A percentile compares a stretch with the other conserved stretches of the same genome.
Conservation (phyloP, 441 rosid genomes). For the Corymbia citriodora region DNA sequence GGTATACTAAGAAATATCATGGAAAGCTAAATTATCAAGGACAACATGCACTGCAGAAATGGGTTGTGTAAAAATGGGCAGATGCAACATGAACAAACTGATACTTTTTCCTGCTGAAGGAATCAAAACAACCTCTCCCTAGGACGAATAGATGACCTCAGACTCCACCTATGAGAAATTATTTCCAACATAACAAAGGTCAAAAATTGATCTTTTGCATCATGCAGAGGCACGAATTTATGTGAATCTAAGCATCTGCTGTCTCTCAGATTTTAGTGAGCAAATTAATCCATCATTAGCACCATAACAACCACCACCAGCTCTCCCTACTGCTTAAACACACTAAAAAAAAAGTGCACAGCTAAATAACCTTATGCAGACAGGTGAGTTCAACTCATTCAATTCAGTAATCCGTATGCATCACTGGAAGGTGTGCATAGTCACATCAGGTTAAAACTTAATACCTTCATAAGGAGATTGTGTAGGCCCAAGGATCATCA, state of each 20-base stretch:
- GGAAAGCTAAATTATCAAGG: neutral
- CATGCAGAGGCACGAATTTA: neutral
- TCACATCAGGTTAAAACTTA: neutral
- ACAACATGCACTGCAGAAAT: neutral
- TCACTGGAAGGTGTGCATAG: neutral
- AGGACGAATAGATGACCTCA: neutral
- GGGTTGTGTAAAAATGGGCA: neutral
- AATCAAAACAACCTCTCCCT: neutral
- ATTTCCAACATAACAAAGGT: neutral
- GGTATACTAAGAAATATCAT: neutral
- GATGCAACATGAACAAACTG: neutral
- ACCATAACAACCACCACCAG: neutral
- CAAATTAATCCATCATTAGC: neutral
- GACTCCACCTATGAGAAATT: neutral
- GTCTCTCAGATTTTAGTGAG: neutral
- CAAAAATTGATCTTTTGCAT: neutral
- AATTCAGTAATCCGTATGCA: neutral
- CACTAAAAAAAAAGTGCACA: neutral
- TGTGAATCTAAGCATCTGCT: neutral
- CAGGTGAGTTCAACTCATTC: neutral
- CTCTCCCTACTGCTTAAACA: neutral
- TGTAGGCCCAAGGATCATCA: constrained; percentile 97
- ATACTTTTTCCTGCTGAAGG: neutral
- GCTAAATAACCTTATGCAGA: neutral
- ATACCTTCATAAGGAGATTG: constrained; percentile 99